Evolutionary conservation across 1,284 basidiomycete species (phyloP), one percentile per base, ranked within the genome.

Genomic region (Malassezia obtusa): DNA sequence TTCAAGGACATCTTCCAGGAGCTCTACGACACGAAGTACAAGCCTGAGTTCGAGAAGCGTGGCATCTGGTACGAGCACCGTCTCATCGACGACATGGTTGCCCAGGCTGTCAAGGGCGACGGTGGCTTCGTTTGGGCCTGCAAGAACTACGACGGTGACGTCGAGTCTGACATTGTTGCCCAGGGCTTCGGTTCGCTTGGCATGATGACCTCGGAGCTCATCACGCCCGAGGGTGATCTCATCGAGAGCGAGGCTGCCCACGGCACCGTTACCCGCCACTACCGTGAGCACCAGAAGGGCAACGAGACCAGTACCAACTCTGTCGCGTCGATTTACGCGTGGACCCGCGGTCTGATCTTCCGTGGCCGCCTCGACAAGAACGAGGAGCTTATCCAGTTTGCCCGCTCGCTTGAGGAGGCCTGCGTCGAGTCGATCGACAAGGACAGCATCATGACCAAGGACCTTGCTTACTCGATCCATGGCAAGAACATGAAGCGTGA

Each of bases 1-100:
- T 98, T 96, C 83, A 96, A 96, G 80, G 94, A 98, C 71, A 88
- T 94, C 73, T 98, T 96, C 83, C 83, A 92, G 75, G 87, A 90
- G 65, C 84, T 95, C 67, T 96, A 88, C 75, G 85, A 92, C 22
- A 69, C 44, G 4, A 78, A 84, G 52, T 98, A 98, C 82, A 84
- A 87, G 77, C 63, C 79, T 19, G 79, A 83, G 55, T 98, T 90
- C 74, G 85, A 95, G 63, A 80, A 79, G 35, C 78, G 81, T 11
- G 85, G 84, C 10, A 85, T 95, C 68, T 96, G 90, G 81, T 98
- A 96, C 77, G 92, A 96, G 78, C 91, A 96, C 78, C 86, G 94
- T 43, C 71, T 82, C 52, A 81, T 82, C 53, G 80, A 80, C 75
- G 73, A 77, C 57, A 63, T 66, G 50, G 91, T 96, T 41, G 92